phyloP scores from a whole-genome alignment of 2,329 filamentous ascomycete genomes.

The Onygenales sp. region DNA sequence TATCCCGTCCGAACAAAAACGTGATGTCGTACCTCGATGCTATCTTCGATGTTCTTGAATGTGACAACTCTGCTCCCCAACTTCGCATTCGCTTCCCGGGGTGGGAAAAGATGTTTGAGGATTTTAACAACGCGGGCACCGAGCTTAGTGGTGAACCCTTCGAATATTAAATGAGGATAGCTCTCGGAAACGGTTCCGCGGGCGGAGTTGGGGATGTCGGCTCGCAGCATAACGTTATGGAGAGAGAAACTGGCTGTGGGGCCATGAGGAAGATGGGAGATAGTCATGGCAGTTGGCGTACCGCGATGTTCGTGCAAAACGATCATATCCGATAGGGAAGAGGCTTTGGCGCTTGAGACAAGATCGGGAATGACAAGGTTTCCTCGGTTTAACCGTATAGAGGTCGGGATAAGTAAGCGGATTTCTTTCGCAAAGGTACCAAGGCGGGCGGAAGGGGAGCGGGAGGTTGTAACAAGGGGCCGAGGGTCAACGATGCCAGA shows the following conservation, averaged over 20 bases:
- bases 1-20: slow-evolving; percentile 92
- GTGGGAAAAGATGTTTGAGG: slow-evolving; percentile 88
- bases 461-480: slow-evolving; percentile 81
- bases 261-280: slow-evolving; percentile 81
- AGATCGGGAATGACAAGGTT: slow-evolving; percentile 82
- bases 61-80: slow-evolving; percentile 83
- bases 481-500: slow-evolving; percentile 87
- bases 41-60: slow-evolving; percentile 82
- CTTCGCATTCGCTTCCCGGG: slow-evolving; percentile 70
- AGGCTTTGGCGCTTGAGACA: slow-evolving; percentile 68
- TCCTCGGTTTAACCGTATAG: slow-evolving; percentile 82
- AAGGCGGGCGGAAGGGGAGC: slow-evolving; percentile 75
- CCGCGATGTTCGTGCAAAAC: slow-evolving; percentile 88
- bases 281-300: slow-evolving; percentile 78
- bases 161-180: slow-evolving; percentile 92
- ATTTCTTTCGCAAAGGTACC: slow-evolving; percentile 92
- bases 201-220: slow-evolving; percentile 82
- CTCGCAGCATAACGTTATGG: slow-evolving; percentile 84
- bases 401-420: slow-evolving; percentile 69
- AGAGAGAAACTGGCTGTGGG: slow-evolving; percentile 80
- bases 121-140: slow-evolving; percentile 81
- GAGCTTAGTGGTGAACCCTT: slow-evolving; percentile 75
- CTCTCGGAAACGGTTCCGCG: slow-evolving; percentile 83
- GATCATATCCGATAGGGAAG: slow-evolving; percentile 74
- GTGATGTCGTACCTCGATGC: slow-evolving; percentile 83